These are phyloP conservation scores for Candida tibetensis DNA, from an alignment of 805 yeast species.

Conservation along the genomic window DNA sequence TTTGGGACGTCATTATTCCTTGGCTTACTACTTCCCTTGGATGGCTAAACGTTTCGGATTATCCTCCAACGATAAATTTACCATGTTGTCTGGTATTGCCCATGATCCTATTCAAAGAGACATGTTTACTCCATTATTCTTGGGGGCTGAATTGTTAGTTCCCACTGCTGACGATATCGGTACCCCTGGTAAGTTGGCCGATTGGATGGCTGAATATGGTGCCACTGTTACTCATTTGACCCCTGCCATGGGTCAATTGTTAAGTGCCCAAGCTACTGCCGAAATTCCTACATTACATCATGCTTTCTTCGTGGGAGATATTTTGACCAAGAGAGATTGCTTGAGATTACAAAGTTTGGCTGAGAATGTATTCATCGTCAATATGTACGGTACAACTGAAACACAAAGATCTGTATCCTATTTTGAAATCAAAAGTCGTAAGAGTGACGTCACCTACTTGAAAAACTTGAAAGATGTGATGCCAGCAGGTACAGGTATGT, in stretches of 20 bases:
- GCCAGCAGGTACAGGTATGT: conserved; percentile 99
- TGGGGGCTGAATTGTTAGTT: conserved; percentile 89
- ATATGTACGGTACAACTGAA: conserved; percentile 99
- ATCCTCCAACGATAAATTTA: conserved; percentile 78
- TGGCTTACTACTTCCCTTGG: conserved; percentile 98
- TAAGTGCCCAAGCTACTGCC: conserved; percentile 92
- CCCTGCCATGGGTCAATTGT: conserved; percentile 98
- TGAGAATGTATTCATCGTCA: conserved; percentile 82
- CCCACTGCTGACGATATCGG: conserved; percentile 98
- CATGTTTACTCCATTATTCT: conserved; percentile 94
- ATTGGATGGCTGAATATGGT: conserved; percentile 90
- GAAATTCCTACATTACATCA: conserved; percentile 84
- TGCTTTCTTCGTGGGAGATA: conserved; percentile 98
- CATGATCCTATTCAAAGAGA: conserved; percentile 99
- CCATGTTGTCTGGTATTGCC: conserved; percentile 98
- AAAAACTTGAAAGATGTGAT: conserved; percentile 87
- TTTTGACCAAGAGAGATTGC: conserved; percentile 95
- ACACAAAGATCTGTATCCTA: conserved; percentile 98
- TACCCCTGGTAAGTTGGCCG: conserved; percentile 95
- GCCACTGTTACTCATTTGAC: conserved; percentile 97
- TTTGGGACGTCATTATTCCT: conserved; percentile 92
- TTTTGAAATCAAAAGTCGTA: conserved; percentile 78
- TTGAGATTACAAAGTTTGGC: conserved; percentile 89
- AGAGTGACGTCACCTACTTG: conserved; percentile 67
- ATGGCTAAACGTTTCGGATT: conserved; percentile 86